Evolutionary conservation across 2,329 filamentous ascomycete species (phyloP).

Genomic region (Clarireedia paspali): DNA sequence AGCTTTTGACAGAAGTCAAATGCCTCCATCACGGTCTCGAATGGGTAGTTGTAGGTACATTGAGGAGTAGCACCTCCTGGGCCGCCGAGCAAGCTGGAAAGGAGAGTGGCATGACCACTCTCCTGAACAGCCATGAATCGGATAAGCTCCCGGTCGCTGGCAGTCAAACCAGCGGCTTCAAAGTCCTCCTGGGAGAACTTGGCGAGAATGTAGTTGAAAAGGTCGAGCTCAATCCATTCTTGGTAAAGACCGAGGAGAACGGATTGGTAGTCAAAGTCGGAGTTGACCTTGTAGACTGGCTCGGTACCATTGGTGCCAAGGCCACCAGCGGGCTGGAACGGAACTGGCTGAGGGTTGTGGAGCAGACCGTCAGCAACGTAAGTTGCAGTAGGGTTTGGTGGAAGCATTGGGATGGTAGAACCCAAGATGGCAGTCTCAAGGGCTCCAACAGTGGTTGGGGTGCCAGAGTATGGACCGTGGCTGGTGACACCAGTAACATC

Average conservation of each 20-base stretch:
- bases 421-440: constrained; percentile 50
- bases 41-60: constrained; percentile 75
- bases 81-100: constrained; percentile 69
- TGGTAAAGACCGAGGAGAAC: constrained; percentile 66
- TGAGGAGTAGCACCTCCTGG: constrained; percentile 54
- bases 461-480: constrained; percentile 62
- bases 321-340: constrained; percentile 42
- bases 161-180: constrained; percentile 55
- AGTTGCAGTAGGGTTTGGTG: constrained; percentile 54
- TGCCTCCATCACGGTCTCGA: constrained; percentile 64
- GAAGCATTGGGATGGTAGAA: constrained; percentile 47
- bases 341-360: constrained; percentile 55
- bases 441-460: constrained; percentile 62
- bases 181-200: constrained; percentile 65
- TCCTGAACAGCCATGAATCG: constrained; percentile 74
- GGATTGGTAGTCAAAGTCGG: constrained; percentile 78
- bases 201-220: constrained; percentile 70
- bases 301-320: constrained; percentile 48
- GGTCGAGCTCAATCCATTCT: constrained; percentile 78
- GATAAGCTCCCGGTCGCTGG: constrained; percentile 63
- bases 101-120: constrained; percentile 65
- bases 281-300: constrained; percentile 61
- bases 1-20: constrained; percentile 80
- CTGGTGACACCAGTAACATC: constrained; percentile 51
- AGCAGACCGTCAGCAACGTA: constrained; percentile 68